These are phyloP conservation scores for Coniochaeta prunicola DNA, from an alignment of 2,329 filamentous ascomycete genomes.

Conservation along the genomic window DNA sequence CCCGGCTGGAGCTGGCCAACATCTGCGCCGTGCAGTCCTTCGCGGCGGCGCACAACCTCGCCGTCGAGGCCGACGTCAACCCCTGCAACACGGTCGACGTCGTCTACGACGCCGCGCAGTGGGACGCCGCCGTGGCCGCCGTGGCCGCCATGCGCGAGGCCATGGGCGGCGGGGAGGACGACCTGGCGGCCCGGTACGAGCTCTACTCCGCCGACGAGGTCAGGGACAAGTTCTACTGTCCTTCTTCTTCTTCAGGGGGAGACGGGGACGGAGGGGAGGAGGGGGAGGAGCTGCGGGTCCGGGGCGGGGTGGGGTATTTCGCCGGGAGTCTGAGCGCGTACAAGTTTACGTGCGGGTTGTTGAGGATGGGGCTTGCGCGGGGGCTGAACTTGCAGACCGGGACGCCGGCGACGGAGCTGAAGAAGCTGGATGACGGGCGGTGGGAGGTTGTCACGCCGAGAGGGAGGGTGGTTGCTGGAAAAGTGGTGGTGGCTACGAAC, in stretches of 20 bases:
- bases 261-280: no score
- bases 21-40: conserved; percentile 50
- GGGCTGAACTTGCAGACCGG: conserved; percentile 46
- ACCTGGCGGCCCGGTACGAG: conserved; percentile 34
- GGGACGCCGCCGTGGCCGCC: conserved; percentile 26
- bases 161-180: conserved; percentile 24
- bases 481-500: conserved; percentile 46
- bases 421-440: conserved; percentile 9
- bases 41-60: conserved; percentile 30
- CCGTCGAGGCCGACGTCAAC: conserved; percentile 40
- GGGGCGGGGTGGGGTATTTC: conserved; percentile 39
- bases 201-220: conserved; percentile 35
- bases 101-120: conserved; percentile 41
- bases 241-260: conserved; percentile 5
- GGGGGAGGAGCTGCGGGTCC: conserved; percentile 23
- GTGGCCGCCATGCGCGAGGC: conserved; percentile 36
- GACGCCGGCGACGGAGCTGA: conserved; percentile 31
- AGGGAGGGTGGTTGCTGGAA: conserved; percentile 31
- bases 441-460: conserved; percentile 35
- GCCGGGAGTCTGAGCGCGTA: conserved; percentile 34
- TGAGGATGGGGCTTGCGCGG: conserved; percentile 33
- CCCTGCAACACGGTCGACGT: conserved; percentile 50
- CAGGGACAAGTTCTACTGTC: conserved; percentile 28
- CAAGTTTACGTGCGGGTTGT: conserved; percentile 29
- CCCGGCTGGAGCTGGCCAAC: conserved; percentile 42